Evolutionary conservation across 768 basidiomycete genomes (phyloP).

Genomic region (Tricholoma matsutake): DNA sequence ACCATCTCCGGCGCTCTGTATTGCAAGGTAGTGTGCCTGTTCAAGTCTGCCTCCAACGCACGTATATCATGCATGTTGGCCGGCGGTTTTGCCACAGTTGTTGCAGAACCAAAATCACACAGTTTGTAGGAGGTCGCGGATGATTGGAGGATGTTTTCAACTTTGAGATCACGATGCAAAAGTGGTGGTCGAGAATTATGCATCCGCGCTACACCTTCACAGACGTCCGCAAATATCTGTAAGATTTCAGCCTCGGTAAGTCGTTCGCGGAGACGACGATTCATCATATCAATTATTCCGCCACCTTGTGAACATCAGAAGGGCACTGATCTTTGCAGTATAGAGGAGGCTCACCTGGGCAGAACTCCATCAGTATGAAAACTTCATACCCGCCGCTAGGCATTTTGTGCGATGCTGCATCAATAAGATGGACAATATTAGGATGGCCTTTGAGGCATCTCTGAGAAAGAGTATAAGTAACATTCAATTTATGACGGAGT

Average conservation of each 20-base stretch:
- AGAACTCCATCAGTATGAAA: conserved; percentile 99
- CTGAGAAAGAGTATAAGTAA: conserved; percentile 42
- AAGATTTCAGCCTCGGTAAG: conserved; percentile 95
- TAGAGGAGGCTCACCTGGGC: conserved; percentile 58
- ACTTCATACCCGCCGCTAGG: conserved; percentile 88
- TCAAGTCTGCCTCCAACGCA: conserved; percentile 85
- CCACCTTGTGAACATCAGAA: conserved; percentile 57
- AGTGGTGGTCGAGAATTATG: conserved; percentile 88
- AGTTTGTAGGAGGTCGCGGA: conserved; percentile 85
- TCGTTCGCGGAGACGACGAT: conserved; percentile 89
- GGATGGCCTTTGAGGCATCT: conserved; percentile 89
- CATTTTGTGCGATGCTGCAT: conserved; percentile 87
- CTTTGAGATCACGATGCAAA: conserved; percentile 96
- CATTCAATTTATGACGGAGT: conserved; percentile 8
- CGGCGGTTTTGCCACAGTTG: conserved; percentile 72
- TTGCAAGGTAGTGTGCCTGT: conserved; percentile 93
- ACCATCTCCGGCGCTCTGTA: conserved; percentile 99
- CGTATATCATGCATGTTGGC: conserved; percentile 81
- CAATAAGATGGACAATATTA: conserved; percentile 94
- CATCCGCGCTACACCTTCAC: conserved; percentile 96
- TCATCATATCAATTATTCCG: conserved; percentile 99
- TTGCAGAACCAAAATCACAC: conserved; percentile 96
- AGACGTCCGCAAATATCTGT: conserved; percentile 96
- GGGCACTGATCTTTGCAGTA: conserved; percentile 1
- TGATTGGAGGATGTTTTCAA: conserved; percentile 96